Evolutionary conservation across 169 alveolate genomes (phyloP), one percentile per base, ranked within the genome.

Genomic region (Cyclospora cayetanensis): DNA sequence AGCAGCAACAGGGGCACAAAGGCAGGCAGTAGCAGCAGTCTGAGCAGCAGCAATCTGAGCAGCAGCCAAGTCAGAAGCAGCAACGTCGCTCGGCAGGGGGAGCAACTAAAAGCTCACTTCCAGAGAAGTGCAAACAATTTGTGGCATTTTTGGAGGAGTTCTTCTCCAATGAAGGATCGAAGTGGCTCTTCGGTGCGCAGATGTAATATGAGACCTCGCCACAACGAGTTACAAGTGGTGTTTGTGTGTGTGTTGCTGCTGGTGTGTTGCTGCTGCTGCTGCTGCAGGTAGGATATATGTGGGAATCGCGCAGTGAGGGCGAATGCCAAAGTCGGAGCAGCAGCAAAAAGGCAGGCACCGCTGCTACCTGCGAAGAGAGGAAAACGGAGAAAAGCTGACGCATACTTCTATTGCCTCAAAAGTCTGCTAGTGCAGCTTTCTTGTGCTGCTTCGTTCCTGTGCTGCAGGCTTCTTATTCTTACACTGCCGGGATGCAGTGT

Each of bases 401-500:
- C 80, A 34, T 68, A 1, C 80, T 29, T 18, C 46, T 68, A 31
- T n/a, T 60, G 1, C 27, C n/a, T n/a, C n/a, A n/a, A n/a, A n/a
- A n/a, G n/a, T 0, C 72, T n/a, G 25, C 80, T 68, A 4, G 50
- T 66, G 43, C 80, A 31, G 25, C n/a, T 68, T 41, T 12, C n/a
- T 68, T 2, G 1, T 68, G 46, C 80, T 68, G 25, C 50, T 34
- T 9, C 31, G 18, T n/a, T n/a, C n/a, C n/a, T n/a, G 18, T 60
- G 72, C 72, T 60, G 72, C 72, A 12, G 72, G 60, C 20, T 46
- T 46, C 25, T 46, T 22, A 0, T 0, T 15, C 80, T 68, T 22
- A 68, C 80, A 68, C 25, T 68, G 80, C 80, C 80, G 9, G 12
- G 80, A 41, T 68, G 80, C 80, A 31, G 80, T 68, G 46, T 68